Evolutionary conservation across 2,329 filamentous ascomycete species (phyloP).

Genomic region (Fusarium illudens): DNA sequence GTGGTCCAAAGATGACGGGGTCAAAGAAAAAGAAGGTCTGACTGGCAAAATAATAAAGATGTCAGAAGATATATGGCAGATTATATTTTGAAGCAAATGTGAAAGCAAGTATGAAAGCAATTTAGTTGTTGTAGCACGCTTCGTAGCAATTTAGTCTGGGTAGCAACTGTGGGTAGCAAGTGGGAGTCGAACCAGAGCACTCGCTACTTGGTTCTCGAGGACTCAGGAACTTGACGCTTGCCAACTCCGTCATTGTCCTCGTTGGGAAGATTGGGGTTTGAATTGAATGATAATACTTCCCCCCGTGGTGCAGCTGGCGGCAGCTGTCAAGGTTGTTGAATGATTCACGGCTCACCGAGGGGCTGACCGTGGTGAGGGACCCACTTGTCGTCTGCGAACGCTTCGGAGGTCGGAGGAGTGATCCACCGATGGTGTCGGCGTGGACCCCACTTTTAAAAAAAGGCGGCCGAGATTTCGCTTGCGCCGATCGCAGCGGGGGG

Average conservation of each 20-base stretch:
- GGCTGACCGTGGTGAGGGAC: not conserved
- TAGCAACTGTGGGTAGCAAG: not conserved
- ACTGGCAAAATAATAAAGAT: constrained; percentile 1
- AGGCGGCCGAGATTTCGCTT: constrained; percentile 11
- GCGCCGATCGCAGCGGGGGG: not conserved
- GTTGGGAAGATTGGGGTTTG: not conserved
- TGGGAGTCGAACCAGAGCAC: not conserved
- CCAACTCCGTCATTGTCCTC: not conserved
- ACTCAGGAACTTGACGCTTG: not conserved
- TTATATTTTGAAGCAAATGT: not conserved
- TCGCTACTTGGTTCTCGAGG: not conserved
- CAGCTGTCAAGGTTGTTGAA: not conserved
- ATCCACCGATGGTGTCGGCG: not conserved
- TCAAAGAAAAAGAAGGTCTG: not conserved
- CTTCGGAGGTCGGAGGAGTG: constrained; percentile 25
- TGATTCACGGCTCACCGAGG: constrained; percentile 10
- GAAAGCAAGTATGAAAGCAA: not conserved
- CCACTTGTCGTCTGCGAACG: constrained; percentile 7
- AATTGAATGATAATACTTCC: not conserved
- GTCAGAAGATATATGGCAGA: not conserved
- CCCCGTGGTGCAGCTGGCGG: not conserved
- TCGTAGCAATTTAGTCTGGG: not conserved
- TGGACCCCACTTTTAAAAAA: constrained; percentile 17
- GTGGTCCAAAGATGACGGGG: not conserved
- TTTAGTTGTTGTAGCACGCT: not conserved